phyloP scores from a whole-genome alignment of 179 eudicot species.

The Patellifolia procumbens region DNA sequence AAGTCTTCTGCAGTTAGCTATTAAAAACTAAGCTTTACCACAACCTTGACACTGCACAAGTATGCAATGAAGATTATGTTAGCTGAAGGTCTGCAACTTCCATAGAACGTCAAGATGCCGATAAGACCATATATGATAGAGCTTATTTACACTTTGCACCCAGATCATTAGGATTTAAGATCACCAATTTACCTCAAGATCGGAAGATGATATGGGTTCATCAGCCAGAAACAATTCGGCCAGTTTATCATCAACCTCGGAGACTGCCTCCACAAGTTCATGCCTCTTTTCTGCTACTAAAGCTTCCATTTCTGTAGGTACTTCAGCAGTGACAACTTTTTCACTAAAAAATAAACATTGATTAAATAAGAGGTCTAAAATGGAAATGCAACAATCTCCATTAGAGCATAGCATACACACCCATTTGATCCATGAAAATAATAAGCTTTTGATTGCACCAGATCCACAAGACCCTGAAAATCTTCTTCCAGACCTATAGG shows the following conservation, averaged over 20 bases:
- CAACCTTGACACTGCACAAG: neutral
- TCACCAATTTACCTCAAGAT: conserved; percentile 63
- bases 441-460: conserved; percentile 76
- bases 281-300: conserved; percentile 74
- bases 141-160: neutral
- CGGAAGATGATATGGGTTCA: conserved; percentile 80
- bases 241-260: conserved; percentile 93
- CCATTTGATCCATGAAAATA: conserved; percentile 84
- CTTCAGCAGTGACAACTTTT: conserved; percentile 57
- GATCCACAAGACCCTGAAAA: conserved; percentile 87
- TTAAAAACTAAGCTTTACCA: neutral
- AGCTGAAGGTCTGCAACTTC: neutral
- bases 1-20: neutral
- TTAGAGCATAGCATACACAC: conserved; percentile 46
- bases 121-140: neutral
- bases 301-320: conserved; percentile 67
- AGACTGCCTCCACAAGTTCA: conserved; percentile 82
- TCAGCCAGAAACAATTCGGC: conserved; percentile 88
- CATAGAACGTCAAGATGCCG: neutral
- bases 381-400: neutral
- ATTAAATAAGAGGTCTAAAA: conserved; percentile 2
- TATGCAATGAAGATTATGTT: too few relatives aligned
- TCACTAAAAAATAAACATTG: conserved; percentile 50
- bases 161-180: neutral
- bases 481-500: conserved; percentile 97